Evolutionary conservation across 129 eudicot species (phyloP).

Genomic region (Helianthus tuberosus): DNA sequence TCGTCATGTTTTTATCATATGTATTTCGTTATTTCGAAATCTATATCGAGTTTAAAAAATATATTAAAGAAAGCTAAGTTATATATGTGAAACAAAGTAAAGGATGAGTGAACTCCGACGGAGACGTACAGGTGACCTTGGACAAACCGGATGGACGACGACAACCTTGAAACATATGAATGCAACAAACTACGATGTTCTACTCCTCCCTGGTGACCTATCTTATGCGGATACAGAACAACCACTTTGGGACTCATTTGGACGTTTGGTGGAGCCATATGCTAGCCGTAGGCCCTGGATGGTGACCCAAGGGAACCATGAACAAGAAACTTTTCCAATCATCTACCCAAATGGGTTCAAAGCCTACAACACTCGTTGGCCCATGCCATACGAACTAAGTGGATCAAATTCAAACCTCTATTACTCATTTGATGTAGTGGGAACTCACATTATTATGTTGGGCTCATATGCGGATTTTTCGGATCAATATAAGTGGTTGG

Average conservation of each 20-base stretch:
- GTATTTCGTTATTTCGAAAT: too few relatives aligned
- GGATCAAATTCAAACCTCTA: constrained; percentile 65
- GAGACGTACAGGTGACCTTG: constrained; percentile 75
- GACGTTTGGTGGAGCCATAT: constrained; percentile 83
- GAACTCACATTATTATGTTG: constrained; percentile 70
- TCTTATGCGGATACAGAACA: constrained; percentile 83
- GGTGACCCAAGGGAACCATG: constrained; percentile 73
- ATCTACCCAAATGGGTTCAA: constrained; percentile 55
- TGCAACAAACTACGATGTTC: constrained; percentile 60
- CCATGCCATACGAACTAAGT: constrained; percentile 70
- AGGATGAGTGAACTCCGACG: neutral
- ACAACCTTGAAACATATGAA: constrained; percentile 62
- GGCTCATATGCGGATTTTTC: constrained; percentile 74
- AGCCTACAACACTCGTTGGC: constrained; percentile 77
- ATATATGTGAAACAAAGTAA: too few relatives aligned
- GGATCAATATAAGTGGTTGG: constrained; percentile 74
- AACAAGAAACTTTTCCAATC: constrained; percentile 59
- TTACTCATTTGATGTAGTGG: constrained; percentile 74
- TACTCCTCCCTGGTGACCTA: constrained; percentile 78
- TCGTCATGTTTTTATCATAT: too few relatives aligned
- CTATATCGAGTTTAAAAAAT: too few relatives aligned
- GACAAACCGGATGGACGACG: constrained; percentile 87
- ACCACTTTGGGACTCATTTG: constrained; percentile 88
- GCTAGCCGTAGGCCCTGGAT: constrained; percentile 40
- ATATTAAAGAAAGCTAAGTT: too few relatives aligned